Percentiles rank a stretch among this genome's conserved stretches.
phyloP scores from a whole-genome alignment of 2,329 filamentous ascomycete species.

The Chalaropsis thielavioides region DNA sequence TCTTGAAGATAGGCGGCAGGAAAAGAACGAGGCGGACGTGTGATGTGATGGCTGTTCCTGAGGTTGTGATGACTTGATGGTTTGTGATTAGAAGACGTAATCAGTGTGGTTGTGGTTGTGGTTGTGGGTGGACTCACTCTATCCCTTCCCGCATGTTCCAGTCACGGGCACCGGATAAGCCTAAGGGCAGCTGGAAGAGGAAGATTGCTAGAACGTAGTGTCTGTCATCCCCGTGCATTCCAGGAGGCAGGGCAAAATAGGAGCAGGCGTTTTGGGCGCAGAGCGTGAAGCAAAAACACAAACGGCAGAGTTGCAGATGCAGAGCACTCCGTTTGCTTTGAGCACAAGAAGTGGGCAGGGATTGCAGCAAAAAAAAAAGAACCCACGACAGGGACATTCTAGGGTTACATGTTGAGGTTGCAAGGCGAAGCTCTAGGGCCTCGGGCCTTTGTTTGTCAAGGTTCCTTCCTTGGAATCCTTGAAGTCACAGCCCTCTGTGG shows the following conservation, averaged over 20 bases:
- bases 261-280: not conserved
- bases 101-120: not conserved
- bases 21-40: not conserved
- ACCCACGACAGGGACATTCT: too few species aligned
- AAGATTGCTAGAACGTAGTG: not conserved
- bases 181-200: not conserved
- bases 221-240: not conserved
- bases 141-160: not conserved
- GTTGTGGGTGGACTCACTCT: not conserved
- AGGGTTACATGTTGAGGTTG: not conserved
- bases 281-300: not conserved
- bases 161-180: not conserved
- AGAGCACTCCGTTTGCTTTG: too few species aligned
- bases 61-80: not conserved
- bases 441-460: slow-evolving; percentile 6
- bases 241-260: not conserved
- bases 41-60: not conserved
- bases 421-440: not conserved
- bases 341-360: too few species aligned
- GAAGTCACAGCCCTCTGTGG: not conserved
- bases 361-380: not conserved
- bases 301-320: not conserved
- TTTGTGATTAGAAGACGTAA: not conserved
- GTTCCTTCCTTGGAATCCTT: not conserved
- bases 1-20: not conserved